Evolutionary conservation across 2,329 filamentous ascomycete species (phyloP).

Genomic region (Xylariaceae sp.): DNA sequence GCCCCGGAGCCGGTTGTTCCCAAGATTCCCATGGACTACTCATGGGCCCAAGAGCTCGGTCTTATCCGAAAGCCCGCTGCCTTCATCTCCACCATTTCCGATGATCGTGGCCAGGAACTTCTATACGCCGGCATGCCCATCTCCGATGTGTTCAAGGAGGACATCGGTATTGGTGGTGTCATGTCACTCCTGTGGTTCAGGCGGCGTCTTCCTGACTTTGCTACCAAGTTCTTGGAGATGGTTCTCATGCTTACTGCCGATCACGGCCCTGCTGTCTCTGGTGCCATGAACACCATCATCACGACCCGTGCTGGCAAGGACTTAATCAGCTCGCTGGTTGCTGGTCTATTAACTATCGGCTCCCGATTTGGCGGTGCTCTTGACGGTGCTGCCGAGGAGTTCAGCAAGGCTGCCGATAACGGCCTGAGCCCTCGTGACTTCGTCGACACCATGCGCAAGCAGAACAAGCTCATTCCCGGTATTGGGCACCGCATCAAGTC

Average conservation of each 20-base stretch:
- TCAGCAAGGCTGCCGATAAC: slow-evolving; percentile 98
- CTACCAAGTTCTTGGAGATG: slow-evolving; percentile 99
- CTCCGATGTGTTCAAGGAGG: slow-evolving; percentile 99
- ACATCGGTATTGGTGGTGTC: slow-evolving; percentile 99
- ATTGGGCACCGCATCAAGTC: slow-evolving; percentile 99
- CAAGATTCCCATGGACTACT: slow-evolving; percentile 99
- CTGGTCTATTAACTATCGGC: slow-evolving; percentile 96
- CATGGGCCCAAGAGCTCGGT: slow-evolving; percentile 98
- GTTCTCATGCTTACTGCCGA: slow-evolving; percentile 99
- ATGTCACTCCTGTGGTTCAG: slow-evolving; percentile 99
- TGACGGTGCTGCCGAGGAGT: slow-evolving; percentile 97
- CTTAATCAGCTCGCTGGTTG: slow-evolving; percentile 91
- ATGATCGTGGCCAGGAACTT: slow-evolving; percentile 99
- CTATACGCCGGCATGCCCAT: slow-evolving; percentile 99
- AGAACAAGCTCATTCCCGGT: slow-evolving; percentile 99
- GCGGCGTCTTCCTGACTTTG: slow-evolving; percentile 91
- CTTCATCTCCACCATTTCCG: slow-evolving; percentile 99
- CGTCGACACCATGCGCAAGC: slow-evolving; percentile 98
- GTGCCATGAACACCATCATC: slow-evolving; percentile 99
- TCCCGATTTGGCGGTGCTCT: slow-evolving; percentile 94
- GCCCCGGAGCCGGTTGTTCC: slow-evolving; percentile 89
- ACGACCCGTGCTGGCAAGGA: slow-evolving; percentile 99
- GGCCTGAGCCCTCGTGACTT: slow-evolving; percentile 98
- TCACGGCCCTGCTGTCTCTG: slow-evolving; percentile 97
- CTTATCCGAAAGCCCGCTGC: slow-evolving; percentile 99